Percentiles rank a stretch among this genome's conserved stretches.
Conservation (phyloP, 257 asterid genomes). For the Salvia hispanica region DNA sequence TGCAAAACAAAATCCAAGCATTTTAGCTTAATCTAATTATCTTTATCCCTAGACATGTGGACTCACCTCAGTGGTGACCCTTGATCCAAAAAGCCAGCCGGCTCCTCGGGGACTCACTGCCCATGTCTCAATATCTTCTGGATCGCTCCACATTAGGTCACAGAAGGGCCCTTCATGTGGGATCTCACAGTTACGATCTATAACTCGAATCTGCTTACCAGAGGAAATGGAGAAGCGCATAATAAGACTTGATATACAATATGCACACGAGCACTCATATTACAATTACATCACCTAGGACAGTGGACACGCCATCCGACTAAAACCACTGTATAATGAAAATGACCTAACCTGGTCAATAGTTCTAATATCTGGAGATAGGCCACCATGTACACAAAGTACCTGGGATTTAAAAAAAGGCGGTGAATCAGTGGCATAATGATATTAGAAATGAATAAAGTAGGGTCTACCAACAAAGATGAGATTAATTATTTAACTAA, state of each 20-base stretch:
- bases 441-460: conserved; percentile 13
- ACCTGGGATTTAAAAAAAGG: conserved; percentile 55
- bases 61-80: conserved; percentile 93
- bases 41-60: conserved; percentile 10
- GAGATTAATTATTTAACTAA: background rate
- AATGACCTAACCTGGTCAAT: conserved; percentile 75
- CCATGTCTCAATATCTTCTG: conserved; percentile 99
- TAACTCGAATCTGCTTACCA: conserved; percentile 74
- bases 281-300: background rate
- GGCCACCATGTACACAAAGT: conserved; percentile 97
- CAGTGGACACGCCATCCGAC: conserved; percentile 1
- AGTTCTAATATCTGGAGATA: conserved; percentile 96
- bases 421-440: conserved; percentile 18
- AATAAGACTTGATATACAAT: background rate
- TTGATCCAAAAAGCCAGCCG: conserved; percentile 98
- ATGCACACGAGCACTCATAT: background rate
- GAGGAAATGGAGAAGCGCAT: conserved; percentile 20
- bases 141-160: conserved; percentile 99
- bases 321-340: background rate
- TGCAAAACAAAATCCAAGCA: conserved; percentile 38
- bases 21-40: conserved; percentile 14
- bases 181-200: conserved; percentile 91
- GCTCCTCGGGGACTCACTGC: conserved; percentile 99
- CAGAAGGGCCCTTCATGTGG: conserved; percentile 99
- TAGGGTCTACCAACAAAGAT: background rate